These are phyloP conservation scores for Evansstolkia leycettana DNA, from an alignment of 495 filamentous ascomycete genomes.

Conservation along the genomic window DNA sequence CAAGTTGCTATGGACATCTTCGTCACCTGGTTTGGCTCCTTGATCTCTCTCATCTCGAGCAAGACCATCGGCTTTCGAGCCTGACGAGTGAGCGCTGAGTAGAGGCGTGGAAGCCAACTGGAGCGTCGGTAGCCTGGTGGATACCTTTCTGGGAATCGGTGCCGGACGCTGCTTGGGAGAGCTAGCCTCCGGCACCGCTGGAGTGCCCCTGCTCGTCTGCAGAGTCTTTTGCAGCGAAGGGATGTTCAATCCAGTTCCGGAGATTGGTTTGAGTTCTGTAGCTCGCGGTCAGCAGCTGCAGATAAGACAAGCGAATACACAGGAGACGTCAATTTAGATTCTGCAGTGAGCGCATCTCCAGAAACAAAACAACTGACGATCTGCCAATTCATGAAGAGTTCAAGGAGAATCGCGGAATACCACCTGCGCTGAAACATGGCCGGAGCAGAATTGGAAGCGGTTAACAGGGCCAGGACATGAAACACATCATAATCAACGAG, in stretches of 20 bases:
- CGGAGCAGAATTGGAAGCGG: too few species aligned
- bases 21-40: conserved; percentile 12
- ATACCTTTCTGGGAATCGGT: conserved; percentile 2
- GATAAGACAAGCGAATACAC: conserved; percentile 5
- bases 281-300: too few species aligned
- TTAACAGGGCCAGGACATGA: too few species aligned
- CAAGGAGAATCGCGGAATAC: too few species aligned
- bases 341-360: too few species aligned
- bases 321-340: too few species aligned
- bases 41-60: conserved; percentile 17
- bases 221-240: background rate
- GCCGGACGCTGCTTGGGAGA: conserved; percentile 5
- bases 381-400: too few species aligned
- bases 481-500: too few species aligned
- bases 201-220: background rate
- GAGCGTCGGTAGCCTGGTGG: conserved; percentile 1
- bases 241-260: background rate
- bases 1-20: conserved; percentile 31
- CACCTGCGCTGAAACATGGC: too few species aligned
- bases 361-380: too few species aligned
- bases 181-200: background rate
- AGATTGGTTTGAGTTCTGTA: background rate
- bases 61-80: background rate
- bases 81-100: conserved; percentile 3
- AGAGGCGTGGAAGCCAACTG: conserved; percentile 5